Percentiles rank a stretch among this genome's conserved stretches.
Evolutionary conservation across 495 filamentous ascomycete genomes (phyloP).

Genomic region (Neurospora sp.): DNA sequence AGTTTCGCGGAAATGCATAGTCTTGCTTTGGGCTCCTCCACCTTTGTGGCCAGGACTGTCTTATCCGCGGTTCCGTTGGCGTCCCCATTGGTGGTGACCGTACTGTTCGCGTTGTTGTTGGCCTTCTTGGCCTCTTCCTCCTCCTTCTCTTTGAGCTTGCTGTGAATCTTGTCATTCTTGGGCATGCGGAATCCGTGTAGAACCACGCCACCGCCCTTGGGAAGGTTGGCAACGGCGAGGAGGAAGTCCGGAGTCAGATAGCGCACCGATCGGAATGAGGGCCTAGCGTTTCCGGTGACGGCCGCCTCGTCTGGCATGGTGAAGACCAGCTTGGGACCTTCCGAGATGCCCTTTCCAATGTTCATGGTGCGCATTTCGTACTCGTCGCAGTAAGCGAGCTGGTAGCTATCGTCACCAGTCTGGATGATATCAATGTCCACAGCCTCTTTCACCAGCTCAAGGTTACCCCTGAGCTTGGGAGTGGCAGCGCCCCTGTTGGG

Average conservation of each 20-base stretch:
- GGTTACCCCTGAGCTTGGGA: slow-evolving; percentile 54
- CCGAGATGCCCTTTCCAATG: slow-evolving; percentile 37
- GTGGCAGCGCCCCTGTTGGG: slow-evolving; percentile 41
- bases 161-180: slow-evolving; percentile 23
- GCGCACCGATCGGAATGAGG: slow-evolving; percentile 55
- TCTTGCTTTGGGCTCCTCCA: slow-evolving; percentile 27
- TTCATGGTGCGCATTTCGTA: slow-evolving; percentile 55
- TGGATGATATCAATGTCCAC: slow-evolving; percentile 72
- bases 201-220: slow-evolving; percentile 36
- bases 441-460: slow-evolving; percentile 62
- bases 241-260: slow-evolving; percentile 71
- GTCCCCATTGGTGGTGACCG: not conserved
- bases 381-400: slow-evolving; percentile 71
- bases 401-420: slow-evolving; percentile 48
- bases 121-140: slow-evolving; percentile 16
- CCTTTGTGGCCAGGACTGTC: not conserved
- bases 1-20: slow-evolving; percentile 32
- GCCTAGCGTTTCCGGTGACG: slow-evolving; percentile 39
- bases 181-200: slow-evolving; percentile 43
- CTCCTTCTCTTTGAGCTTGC: slow-evolving; percentile 32
- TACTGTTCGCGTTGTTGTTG: not conserved
- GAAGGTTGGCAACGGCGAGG: slow-evolving; percentile 48
- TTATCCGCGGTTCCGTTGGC: not conserved
- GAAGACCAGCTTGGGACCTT: slow-evolving; percentile 50
- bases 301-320: slow-evolving; percentile 42